Evolutionary conservation across 176 grass and related monocot species (phyloP).

Genomic region (Melocanna baccifera): DNA sequence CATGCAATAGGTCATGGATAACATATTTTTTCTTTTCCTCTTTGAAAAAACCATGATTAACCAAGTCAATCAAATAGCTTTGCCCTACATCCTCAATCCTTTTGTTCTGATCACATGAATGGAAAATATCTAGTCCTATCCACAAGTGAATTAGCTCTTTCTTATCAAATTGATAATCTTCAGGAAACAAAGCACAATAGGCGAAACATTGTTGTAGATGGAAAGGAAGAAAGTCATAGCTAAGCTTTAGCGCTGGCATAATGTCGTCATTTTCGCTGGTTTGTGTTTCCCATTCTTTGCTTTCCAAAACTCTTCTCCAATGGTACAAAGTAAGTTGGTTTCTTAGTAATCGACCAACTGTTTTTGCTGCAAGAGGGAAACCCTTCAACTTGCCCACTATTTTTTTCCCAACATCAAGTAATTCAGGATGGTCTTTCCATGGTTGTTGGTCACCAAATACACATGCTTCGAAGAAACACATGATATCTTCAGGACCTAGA

Average conservation of each 20-base stretch:
- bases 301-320: background rate
- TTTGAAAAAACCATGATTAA: background rate
- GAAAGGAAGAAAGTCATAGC: conserved; percentile 31
- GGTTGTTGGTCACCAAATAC: background rate
- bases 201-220: conserved; percentile 37
- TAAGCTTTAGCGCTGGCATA: conserved; percentile 39
- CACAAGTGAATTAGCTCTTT: conserved; percentile 24
- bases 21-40: background rate
- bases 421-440: too few relatives aligned
- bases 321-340: background rate
- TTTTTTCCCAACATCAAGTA: background rate
- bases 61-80: background rate
- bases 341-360: conserved; percentile 4
- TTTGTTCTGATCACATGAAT: background rate
- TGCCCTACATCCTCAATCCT: background rate
- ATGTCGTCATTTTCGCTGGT: background rate
- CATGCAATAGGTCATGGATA: conserved; percentile 29
- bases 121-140: conserved; percentile 21
- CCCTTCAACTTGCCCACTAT: background rate
- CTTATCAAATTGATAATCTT: background rate
- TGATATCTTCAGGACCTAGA: background rate
- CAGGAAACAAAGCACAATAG: conserved; percentile 31
- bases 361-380: conserved; percentile 26
- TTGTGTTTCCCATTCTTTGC: conserved; percentile 21
- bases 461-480: background rate